phyloP scores from a whole-genome alignment of 352 stramenopile species.

The Phytophthora syringae region DNA sequence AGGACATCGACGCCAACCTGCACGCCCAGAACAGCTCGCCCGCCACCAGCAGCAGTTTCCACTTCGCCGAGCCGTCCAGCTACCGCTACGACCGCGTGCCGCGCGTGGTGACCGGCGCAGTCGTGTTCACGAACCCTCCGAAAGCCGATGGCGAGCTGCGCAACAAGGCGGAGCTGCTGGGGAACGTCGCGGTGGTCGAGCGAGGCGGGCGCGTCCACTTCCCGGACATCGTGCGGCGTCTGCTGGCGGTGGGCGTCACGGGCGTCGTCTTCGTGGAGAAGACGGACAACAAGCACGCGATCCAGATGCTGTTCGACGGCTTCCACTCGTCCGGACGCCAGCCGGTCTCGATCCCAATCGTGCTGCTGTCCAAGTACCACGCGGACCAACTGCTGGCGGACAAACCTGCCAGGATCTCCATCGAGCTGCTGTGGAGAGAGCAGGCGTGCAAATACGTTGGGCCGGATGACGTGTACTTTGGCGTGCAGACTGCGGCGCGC shows the following conservation, averaged over 20 bases:
- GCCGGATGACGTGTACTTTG: slow-evolving; percentile 77
- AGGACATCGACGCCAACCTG: slow-evolving; percentile 36
- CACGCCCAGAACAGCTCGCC: slow-evolving; percentile 38
- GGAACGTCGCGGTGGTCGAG: slow-evolving; percentile 80
- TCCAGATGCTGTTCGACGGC: slow-evolving; percentile 84
- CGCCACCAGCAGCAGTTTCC: slow-evolving; percentile 40
- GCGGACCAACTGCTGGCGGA: slow-evolving; percentile 73
- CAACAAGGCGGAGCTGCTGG: slow-evolving; percentile 64
- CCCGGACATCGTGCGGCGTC: slow-evolving; percentile 79
- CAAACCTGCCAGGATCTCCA: slow-evolving; percentile 58
- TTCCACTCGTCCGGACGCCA: slow-evolving; percentile 88
- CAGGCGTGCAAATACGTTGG: slow-evolving; percentile 72
- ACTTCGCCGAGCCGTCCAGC: slow-evolving; percentile 86
- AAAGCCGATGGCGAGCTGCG: slow-evolving; percentile 72
- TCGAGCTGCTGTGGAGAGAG: slow-evolving; percentile 79
- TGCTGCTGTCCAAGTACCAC: slow-evolving; percentile 81
- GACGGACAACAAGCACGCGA: slow-evolving; percentile 55
- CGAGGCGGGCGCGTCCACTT: slow-evolving; percentile 83
- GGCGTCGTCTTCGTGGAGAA: slow-evolving; percentile 85
- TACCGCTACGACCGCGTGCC: slow-evolving; percentile 78
- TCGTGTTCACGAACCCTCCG: slow-evolving; percentile 72
- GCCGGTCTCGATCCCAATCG: slow-evolving; percentile 73
- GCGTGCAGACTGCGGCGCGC: slow-evolving; percentile 69
- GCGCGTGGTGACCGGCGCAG: slow-evolving; percentile 49
- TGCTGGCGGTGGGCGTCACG: slow-evolving; percentile 66